Evolutionary conservation across 495 filamentous ascomycete species (phyloP), one percentile per base, ranked within the genome.

Genomic region (Tuber umbilicatum): DNA sequence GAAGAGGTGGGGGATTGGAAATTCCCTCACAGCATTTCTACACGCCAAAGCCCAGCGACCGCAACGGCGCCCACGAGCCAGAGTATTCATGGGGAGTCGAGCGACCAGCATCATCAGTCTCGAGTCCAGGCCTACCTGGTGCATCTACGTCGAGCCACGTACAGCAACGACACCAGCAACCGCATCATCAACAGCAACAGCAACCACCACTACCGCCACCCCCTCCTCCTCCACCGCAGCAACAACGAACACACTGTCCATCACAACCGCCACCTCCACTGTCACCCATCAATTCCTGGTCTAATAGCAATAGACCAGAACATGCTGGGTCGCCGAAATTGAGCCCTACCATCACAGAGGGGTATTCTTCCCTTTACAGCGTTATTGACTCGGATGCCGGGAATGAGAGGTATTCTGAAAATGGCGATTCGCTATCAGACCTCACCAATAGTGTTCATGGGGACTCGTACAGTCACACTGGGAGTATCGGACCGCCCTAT

Each of bases 391-490:
- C 77, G 39, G 77, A 77, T 23, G 45, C 43, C 35, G 70, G 60
- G 38, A 78, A 69, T 5, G 77, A 78, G 12, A 74, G 71, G 38
- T 79, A 77, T 41, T 79, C 77, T 1, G 77, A 78, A 3, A 71
- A 55, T 19, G 76, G 74, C 17, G 76, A 79, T 64, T 64, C 55
- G 55, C n/a, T 64, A 21, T 79, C 77, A 4, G 77, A 79, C 39
- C 55, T 79, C 47, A 79, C 73, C 50, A 79, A 76, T 16, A 76
- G 72, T 10, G 45, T 78, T 19, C 55, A 64, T 64, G 45, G 76
- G 42, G 78, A 79, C 45, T 79, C 78, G 0, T 76, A 70, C 16
- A 79, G 77, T 50, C 77, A 79, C 45, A 72, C 77, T 5, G 77
- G 77, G 43, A 79, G 77, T 50, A 74, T 69, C 21, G 60, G 73